These are phyloP conservation scores for Craterostigma plantagineum DNA, from an alignment of 257 asterid genomes.

Conservation along the genomic window DNA sequence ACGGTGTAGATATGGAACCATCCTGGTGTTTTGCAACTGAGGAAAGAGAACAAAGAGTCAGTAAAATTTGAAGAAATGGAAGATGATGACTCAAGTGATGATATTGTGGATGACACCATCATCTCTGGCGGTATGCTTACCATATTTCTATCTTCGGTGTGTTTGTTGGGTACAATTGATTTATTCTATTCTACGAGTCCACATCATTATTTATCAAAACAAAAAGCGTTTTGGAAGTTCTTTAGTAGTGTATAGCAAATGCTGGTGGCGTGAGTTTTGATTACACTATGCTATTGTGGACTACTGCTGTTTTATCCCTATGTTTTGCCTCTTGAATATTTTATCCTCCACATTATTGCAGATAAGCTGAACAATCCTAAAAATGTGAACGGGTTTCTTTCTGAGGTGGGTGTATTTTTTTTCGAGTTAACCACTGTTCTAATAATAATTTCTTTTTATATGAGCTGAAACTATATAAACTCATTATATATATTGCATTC, in stretches of 20 bases:
- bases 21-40: conserved; percentile 88
- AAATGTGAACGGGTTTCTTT: conserved; percentile 44
- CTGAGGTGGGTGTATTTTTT: conserved; percentile 38
- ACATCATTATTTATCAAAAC: too few relatives aligned
- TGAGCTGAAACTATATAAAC: too few relatives aligned
- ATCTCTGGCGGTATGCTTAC: conserved; percentile 84
- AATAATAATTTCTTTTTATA: not conserved
- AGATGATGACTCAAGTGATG: conserved; percentile 82
- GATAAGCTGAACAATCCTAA: conserved; percentile 53
- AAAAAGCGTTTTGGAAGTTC: too few relatives aligned
- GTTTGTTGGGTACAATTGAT: too few relatives aligned
- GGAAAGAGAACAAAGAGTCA: conserved; percentile 58
- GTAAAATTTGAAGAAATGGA: conserved; percentile 59
- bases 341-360: too few relatives aligned
- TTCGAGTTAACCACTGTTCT: not conserved
- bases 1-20: conserved; percentile 86
- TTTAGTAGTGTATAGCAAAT: too few relatives aligned
- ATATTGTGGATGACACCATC: conserved; percentile 50
- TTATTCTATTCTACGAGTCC: too few relatives aligned
- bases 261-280: too few relatives aligned
- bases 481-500: not conserved
- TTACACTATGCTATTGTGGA: too few relatives aligned
- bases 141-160: too few relatives aligned
- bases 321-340: too few relatives aligned
- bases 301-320: too few relatives aligned